Evolutionary conservation across 768 basidiomycete species (phyloP).

Genomic region (Kwoniella sp.): DNA sequence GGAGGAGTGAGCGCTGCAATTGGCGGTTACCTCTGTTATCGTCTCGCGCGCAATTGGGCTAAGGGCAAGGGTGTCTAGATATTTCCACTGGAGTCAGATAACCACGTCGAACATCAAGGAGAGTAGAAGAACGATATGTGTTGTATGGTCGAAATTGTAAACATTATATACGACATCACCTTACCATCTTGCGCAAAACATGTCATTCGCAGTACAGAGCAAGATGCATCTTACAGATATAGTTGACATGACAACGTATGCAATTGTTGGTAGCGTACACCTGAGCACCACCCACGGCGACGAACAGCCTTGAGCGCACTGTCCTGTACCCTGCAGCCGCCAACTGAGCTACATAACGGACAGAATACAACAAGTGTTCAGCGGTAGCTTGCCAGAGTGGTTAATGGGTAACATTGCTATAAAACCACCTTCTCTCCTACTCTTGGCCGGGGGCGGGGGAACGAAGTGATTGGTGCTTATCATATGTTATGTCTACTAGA

Average conservation of each 20-base stretch:
- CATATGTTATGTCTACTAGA: slow-evolving; percentile 3
- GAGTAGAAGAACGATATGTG: background rate
- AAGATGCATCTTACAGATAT: too few species aligned
- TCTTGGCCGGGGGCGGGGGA: background rate
- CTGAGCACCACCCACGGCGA: too few species aligned
- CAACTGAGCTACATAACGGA: background rate
- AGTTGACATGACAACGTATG: too few species aligned
- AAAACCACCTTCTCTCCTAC: background rate
- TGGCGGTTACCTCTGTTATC: slow-evolving; percentile 28
- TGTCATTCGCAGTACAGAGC: too few species aligned
- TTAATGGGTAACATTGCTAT: slow-evolving; percentile 2
- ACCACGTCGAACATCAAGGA: background rate
- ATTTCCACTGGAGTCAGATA: too few species aligned
- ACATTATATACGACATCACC: too few species aligned
- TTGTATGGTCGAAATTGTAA: too few species aligned
- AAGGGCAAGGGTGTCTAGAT: slow-evolving; percentile 26
- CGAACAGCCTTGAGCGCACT: too few species aligned
- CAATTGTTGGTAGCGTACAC: too few species aligned
- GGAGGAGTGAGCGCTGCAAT: slow-evolving; percentile 37
- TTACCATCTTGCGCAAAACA: too few species aligned
- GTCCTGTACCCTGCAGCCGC: too few species aligned
- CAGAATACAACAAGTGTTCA: background rate
- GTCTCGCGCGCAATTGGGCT: slow-evolving; percentile 27
- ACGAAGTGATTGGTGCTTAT: too few species aligned
- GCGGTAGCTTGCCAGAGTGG: background rate